Conservation (phyloP, 2,329 filamentous ascomycete genomes). For the Tolypocladium inflatum region DNA sequence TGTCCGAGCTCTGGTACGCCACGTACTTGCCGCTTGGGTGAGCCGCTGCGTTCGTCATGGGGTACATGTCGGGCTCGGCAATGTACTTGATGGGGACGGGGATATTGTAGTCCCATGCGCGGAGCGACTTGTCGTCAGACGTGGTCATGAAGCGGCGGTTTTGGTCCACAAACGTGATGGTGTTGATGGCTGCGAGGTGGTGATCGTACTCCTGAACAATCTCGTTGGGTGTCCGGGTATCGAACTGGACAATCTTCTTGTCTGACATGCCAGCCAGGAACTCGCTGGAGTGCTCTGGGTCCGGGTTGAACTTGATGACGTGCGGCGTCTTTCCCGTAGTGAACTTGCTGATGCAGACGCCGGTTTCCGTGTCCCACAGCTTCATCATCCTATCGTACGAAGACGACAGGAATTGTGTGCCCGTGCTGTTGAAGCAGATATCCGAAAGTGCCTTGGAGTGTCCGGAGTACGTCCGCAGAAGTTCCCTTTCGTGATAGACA, state of each 20-base stretch:
- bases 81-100: constrained; percentile 98
- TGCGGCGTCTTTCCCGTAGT: constrained; percentile 92
- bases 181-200: constrained; percentile 95
- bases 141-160: constrained; percentile 96
- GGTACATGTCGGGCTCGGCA: constrained; percentile 96
- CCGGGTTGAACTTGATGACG: constrained; percentile 87
- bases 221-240: constrained; percentile 66
- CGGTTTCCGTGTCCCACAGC: constrained; percentile 96
- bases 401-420: constrained; percentile 79
- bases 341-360: constrained; percentile 78
- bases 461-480: constrained; percentile 83
- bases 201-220: constrained; percentile 97
- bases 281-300: constrained; percentile 66
- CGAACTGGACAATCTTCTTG: constrained; percentile 98
- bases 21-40: constrained; percentile 93
- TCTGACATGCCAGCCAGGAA: constrained; percentile 96
- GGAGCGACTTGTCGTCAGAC: constrained; percentile 89
- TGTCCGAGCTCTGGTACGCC: constrained; percentile 87
- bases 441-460: constrained; percentile 88
- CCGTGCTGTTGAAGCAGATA: constrained; percentile 73
- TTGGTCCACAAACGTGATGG: constrained; percentile 90
- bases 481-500: constrained; percentile 79
- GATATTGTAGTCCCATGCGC: constrained; percentile 98
- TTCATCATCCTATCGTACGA: constrained; percentile 96
- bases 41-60: constrained; percentile 73